phyloP scores from a whole-genome alignment of 768 basidiomycete genomes.

The Kwoniella botswanensis region DNA sequence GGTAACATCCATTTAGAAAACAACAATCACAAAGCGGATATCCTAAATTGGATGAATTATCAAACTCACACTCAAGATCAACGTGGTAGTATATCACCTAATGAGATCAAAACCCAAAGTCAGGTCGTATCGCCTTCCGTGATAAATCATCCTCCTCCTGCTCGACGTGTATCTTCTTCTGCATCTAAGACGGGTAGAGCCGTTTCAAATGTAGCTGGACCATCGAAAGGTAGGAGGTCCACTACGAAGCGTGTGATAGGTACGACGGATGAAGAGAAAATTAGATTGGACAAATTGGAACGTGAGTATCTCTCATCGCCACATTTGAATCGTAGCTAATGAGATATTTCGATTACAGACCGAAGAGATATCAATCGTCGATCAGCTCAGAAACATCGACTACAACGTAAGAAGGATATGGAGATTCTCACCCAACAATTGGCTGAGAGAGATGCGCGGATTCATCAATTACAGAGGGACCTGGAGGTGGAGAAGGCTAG shows the following conservation, averaged over 20 bases:
- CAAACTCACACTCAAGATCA: background rate
- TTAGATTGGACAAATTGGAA: slow-evolving; percentile 22
- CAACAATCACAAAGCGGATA: background rate
- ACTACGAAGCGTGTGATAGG: slow-evolving; percentile 2
- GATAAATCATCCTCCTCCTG: background rate
- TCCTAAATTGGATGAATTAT: slow-evolving; percentile 23
- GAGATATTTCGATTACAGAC: slow-evolving; percentile 6
- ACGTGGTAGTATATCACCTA: slow-evolving; percentile 7
- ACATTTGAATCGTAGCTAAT: background rate
- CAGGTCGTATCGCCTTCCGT: background rate
- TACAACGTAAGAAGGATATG: slow-evolving; percentile 27
- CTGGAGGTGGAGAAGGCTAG: slow-evolving; percentile 26
- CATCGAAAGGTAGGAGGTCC: slow-evolving; percentile 4
- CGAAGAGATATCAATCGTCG: slow-evolving; percentile 34
- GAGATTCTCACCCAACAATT: slow-evolving; percentile 17
- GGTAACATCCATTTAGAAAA: slow-evolving; percentile 14
- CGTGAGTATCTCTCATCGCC: slow-evolving; percentile 18
- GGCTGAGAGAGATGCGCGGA: slow-evolving; percentile 18
- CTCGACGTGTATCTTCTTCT: background rate
- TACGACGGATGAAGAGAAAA: slow-evolving; percentile 11
- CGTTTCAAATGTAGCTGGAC: background rate
- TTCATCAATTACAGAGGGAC: slow-evolving; percentile 20
- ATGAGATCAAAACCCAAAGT: slow-evolving; percentile 7
- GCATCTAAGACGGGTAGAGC: background rate
- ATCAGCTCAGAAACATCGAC: slow-evolving; percentile 39